phyloP scores from a whole-genome alignment of 805 yeast genomes.

The Teunomyces panamensis region DNA sequence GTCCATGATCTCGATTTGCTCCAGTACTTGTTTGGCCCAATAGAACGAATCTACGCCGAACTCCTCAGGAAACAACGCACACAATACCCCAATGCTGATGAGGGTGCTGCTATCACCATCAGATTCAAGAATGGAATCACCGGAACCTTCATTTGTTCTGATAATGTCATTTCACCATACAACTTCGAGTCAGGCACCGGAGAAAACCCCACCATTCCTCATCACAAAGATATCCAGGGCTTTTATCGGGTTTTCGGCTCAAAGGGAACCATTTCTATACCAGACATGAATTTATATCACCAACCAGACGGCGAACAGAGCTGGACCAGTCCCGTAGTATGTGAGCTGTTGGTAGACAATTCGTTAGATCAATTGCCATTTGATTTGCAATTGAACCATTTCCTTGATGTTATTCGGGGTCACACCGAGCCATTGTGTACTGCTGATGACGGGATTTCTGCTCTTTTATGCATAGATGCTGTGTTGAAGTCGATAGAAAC shows the following conservation, averaged over 20 bases:
- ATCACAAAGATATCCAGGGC: constrained; percentile 26
- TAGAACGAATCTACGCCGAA: constrained; percentile 39
- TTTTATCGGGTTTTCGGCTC: constrained; percentile 39
- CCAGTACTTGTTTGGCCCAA: constrained; percentile 40
- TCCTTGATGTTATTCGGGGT: constrained; percentile 32
- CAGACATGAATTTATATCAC: constrained; percentile 38
- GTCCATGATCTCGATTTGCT: constrained; percentile 42
- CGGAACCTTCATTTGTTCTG: constrained; percentile 42
- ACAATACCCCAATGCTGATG: constrained; percentile 30
- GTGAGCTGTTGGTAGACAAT: constrained; percentile 13
- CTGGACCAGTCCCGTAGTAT: constrained; percentile 27
- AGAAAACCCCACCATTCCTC: constrained; percentile 42
- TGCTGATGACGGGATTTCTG: constrained; percentile 33
- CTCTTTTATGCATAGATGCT: constrained; percentile 35
- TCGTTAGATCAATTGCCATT: constrained; percentile 22
- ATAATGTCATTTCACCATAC: constrained; percentile 40
- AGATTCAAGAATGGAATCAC: constrained; percentile 36
- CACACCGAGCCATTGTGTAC: constrained; percentile 25
- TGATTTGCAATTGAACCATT: constrained; percentile 39
- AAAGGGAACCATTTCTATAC: constrained; percentile 38
- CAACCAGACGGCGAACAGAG: constrained; percentile 21
- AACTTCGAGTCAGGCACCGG: constrained; percentile 43
- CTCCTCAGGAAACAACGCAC: constrained; percentile 30
- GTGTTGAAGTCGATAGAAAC: constrained; percentile 29
- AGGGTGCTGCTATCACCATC: constrained; percentile 41